Percentiles rank a stretch among this genome's conserved stretches.
Evolutionary conservation across 2,329 filamentous ascomycete genomes (phyloP).

Genomic region (Myriosclerotinia duriaeana): DNA sequence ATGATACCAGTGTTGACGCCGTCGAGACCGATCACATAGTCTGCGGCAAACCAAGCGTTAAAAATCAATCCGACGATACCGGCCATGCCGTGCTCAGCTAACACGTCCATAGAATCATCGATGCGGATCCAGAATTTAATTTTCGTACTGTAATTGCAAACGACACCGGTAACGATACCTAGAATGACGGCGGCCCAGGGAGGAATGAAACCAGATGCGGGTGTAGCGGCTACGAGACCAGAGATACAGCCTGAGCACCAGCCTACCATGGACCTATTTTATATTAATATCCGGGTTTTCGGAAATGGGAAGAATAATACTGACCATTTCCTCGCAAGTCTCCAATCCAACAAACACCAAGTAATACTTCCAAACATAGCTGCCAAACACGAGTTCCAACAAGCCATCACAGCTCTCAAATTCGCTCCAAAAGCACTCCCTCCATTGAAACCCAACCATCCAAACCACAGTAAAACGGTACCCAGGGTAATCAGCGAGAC

Average conservation of each 20-base stretch:
- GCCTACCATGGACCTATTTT: conserved; percentile 67
- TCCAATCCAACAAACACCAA: conserved; percentile 95
- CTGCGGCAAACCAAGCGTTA: conserved; percentile 70
- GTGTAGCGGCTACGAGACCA: conserved; percentile 68
- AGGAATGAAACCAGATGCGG: conserved; percentile 66
- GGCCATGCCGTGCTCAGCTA: conserved; percentile 69
- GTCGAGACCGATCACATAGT: conserved; percentile 71
- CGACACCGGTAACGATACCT: conserved; percentile 64
- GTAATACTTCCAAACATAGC: conserved; percentile 89
- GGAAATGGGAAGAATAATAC: conserved; percentile 40
- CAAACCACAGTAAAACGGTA: conserved; percentile 95
- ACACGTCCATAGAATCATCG: conserved; percentile 70
- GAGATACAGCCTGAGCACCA: conserved; percentile 73
- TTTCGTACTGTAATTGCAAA: conserved; percentile 68
- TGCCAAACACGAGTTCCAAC: conserved; percentile 84
- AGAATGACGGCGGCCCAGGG: conserved; percentile 67
- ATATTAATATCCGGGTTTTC: neutral
- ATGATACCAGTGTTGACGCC: conserved; percentile 68
- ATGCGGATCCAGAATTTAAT: conserved; percentile 56
- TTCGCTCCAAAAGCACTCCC: conserved; percentile 93
- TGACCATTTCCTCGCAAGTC: conserved; percentile 52
- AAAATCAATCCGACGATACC: conserved; percentile 69
- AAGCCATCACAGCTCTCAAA: conserved; percentile 90
- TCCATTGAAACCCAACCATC: conserved; percentile 98
- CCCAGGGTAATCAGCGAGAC: conserved; percentile 95